Evolutionary conservation across 2,329 filamentous ascomycete genomes (phyloP).

Genomic region (Teratosphaeria destructans): DNA sequence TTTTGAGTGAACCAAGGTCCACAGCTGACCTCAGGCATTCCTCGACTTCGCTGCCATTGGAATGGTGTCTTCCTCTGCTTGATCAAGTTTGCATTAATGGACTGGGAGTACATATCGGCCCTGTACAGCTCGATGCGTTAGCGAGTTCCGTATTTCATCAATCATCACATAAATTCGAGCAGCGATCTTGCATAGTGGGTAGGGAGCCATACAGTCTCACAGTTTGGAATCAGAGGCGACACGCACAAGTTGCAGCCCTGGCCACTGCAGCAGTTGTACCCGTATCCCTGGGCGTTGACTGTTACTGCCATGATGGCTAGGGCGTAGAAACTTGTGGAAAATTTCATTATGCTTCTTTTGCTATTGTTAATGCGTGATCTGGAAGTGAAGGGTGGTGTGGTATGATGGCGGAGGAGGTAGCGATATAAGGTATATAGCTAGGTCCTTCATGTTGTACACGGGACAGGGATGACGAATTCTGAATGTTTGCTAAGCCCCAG

Average conservation of each 20-base stretch:
- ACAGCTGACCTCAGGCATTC: not conserved
- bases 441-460: too few relatives aligned
- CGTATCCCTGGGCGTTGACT: not conserved
- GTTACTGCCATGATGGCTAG: not conserved
- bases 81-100: not conserved
- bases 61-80: not conserved
- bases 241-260: not conserved
- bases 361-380: too few relatives aligned
- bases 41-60: not conserved
- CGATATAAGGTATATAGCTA: too few relatives aligned
- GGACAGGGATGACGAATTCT: too few relatives aligned
- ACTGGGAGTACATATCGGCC: not conserved
- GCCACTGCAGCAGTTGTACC: not conserved
- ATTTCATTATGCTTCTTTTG: too few relatives aligned
- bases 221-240: not conserved
- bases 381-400: too few relatives aligned
- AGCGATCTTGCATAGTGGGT: not conserved
- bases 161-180: not conserved
- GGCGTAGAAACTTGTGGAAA: too few relatives aligned
- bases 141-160: not conserved
- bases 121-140: not conserved
- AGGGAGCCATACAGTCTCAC: not conserved
- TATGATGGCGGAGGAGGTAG: too few relatives aligned
- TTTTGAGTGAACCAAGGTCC: not conserved
- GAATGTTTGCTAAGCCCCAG: too few relatives aligned